phyloP scores from a whole-genome alignment of 306 rosid species.

The Quillaja saponaria region DNA sequence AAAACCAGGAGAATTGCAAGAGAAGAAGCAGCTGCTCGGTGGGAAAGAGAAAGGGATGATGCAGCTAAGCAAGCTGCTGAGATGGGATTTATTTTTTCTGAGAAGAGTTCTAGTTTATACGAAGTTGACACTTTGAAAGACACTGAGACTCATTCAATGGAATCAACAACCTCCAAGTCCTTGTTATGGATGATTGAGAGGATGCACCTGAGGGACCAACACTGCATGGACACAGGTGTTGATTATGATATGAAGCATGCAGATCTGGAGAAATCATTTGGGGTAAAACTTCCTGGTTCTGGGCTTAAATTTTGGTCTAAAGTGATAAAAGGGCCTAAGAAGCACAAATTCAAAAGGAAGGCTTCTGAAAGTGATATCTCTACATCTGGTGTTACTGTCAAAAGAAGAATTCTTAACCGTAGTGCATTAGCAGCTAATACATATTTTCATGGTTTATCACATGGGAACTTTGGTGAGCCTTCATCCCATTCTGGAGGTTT shows the following conservation, averaged over 20 bases:
- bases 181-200: slow-evolving; percentile 63
- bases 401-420: slow-evolving; percentile 64
- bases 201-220: slow-evolving; percentile 62
- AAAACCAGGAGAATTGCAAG: slow-evolving; percentile 64
- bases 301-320: slow-evolving; percentile 67
- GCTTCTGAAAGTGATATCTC: slow-evolving; percentile 54
- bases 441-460: slow-evolving; percentile 55
- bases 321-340: slow-evolving; percentile 50
- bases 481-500: slow-evolving; percentile 36
- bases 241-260: slow-evolving; percentile 83
- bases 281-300: slow-evolving; percentile 60
- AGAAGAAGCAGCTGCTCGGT: slow-evolving; percentile 58
- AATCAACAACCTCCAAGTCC: slow-evolving; percentile 35
- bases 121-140: slow-evolving; percentile 46
- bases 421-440: slow-evolving; percentile 68
- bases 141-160: slow-evolving; percentile 32
- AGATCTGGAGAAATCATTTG: slow-evolving; percentile 78
- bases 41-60: slow-evolving; percentile 63
- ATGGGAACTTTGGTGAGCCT: slow-evolving; percentile 46
- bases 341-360: slow-evolving; percentile 59
- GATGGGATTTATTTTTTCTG: slow-evolving; percentile 68
- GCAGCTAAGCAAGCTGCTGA: slow-evolving; percentile 75
- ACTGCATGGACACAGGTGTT: slow-evolving; percentile 70
- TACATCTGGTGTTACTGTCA: slow-evolving; percentile 47
- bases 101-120: slow-evolving; percentile 39